Evolutionary conservation across 352 stramenopile species (phyloP).

Genomic region (Pythium insidiosum): DNA sequence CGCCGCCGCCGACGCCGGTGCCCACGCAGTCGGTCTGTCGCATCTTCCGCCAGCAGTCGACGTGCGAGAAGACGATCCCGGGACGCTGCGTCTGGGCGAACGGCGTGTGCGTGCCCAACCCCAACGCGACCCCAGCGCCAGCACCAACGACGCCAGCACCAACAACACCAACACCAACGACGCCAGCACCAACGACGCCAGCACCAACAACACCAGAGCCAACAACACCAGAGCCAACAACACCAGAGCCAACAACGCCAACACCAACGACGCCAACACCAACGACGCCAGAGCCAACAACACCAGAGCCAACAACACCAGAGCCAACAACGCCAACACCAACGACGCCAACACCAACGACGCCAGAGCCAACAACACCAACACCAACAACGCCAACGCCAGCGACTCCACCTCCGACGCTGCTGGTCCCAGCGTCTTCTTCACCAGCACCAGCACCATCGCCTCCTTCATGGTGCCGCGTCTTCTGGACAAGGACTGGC

Average conservation of each 20-base stretch:
- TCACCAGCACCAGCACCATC: no score
- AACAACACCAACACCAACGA: background rate
- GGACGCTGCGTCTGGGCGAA: conserved; percentile 5
- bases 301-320: no score
- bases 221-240: conserved; percentile 4
- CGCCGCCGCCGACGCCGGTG: conserved; percentile 3
- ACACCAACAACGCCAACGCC: no score
- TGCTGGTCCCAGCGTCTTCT: no score
- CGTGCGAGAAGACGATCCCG: conserved; percentile 4
- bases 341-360: no score
- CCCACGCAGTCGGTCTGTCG: conserved; percentile 9
- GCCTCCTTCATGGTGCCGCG: no score
- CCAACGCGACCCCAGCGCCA: background rate
- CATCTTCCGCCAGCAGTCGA: conserved; percentile 7
- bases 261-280: background rate
- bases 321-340: no score
- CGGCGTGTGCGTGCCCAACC: conserved; percentile 4
- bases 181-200: background rate
- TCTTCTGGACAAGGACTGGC: no score
- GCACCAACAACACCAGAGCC: conserved; percentile 1
- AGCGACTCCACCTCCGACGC: no score
- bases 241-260: background rate
- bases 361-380: no score
- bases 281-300: background rate
- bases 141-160: background rate